phyloP scores from a whole-genome alignment of 2,329 filamentous ascomycete genomes.

The Fusarium subtropicale region DNA sequence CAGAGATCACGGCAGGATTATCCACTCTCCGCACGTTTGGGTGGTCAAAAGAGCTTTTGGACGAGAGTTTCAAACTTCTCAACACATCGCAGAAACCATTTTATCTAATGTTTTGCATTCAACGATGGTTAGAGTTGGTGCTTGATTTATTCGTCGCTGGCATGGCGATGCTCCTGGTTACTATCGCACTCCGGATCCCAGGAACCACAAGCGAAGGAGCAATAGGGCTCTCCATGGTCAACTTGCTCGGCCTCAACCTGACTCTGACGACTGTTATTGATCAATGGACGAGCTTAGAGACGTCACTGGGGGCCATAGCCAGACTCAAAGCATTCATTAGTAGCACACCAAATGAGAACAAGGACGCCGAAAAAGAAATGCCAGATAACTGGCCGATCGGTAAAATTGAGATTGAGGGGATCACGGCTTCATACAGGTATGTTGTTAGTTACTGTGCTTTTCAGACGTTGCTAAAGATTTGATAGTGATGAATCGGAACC shows the following conservation, averaged over 20 bases:
- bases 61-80: constrained; percentile 52
- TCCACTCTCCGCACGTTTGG: constrained; percentile 63
- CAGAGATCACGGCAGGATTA: constrained; percentile 61
- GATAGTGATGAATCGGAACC: constrained; percentile 28
- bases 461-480: background rate
- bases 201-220: constrained; percentile 46
- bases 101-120: constrained; percentile 62
- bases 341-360: constrained; percentile 47
- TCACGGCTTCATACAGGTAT: constrained; percentile 47
- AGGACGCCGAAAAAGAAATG: background rate
- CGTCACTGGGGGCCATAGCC: constrained; percentile 51
- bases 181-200: constrained; percentile 53
- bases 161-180: constrained; percentile 60
- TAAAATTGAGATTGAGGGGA: constrained; percentile 46
- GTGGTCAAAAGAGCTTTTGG: constrained; percentile 55
- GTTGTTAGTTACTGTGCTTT: accelerated
- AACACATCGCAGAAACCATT: constrained; percentile 62
- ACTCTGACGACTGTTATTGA: constrained; percentile 50
- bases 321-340: constrained; percentile 50
- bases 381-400: constrained; percentile 46
- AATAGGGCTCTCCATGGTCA: constrained; percentile 49
- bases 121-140: constrained; percentile 62
- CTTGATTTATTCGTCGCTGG: constrained; percentile 61
- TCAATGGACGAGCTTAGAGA: constrained; percentile 54
- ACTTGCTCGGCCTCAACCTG: constrained; percentile 47